A percentile compares a stretch with the other conserved stretches of the same genome.
phyloP scores from a whole-genome alignment of 768 basidiomycete genomes.

The Russula abietina region DNA sequence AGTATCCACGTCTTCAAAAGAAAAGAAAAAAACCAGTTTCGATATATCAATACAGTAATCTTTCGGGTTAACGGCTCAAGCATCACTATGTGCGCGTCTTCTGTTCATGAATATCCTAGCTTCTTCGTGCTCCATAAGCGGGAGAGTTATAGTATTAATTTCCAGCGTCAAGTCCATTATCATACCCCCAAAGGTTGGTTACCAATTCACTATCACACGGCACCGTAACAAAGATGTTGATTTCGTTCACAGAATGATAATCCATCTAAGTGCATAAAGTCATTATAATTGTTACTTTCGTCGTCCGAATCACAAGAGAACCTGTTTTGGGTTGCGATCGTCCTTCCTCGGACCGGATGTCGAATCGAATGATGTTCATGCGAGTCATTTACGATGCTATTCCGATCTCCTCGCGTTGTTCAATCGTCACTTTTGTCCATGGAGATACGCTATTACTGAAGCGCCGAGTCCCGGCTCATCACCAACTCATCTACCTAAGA shows the following conservation, averaged over 20 bases:
- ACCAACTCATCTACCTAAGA: not conserved
- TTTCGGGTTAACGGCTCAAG: not conserved
- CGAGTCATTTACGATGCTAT: not conserved
- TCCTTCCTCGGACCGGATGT: conserved; percentile 5
- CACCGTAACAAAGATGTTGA: not conserved
- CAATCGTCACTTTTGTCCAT: not conserved
- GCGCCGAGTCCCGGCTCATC: not conserved
- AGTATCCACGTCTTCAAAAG: not conserved
- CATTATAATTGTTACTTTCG: not conserved
- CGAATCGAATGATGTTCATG: not conserved
- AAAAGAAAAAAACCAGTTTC: not conserved
- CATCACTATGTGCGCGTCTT: not conserved
- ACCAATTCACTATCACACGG: not conserved
- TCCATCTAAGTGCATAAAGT: not conserved
- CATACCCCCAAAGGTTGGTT: not conserved
- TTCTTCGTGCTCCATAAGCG: not conserved
- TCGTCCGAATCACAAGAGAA: not conserved
- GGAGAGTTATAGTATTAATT: not conserved
- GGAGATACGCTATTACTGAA: not conserved
- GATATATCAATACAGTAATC: not conserved
- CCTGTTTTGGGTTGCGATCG: not conserved
- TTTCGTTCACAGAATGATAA: not conserved
- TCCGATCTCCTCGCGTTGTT: conserved; percentile 5
- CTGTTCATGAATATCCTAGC: not conserved
- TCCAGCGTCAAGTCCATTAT: not conserved